These are phyloP conservation scores for Trematosphaeria pertusa DNA, from an alignment of 2,329 filamentous ascomycete species.

Conservation along the genomic window DNA sequence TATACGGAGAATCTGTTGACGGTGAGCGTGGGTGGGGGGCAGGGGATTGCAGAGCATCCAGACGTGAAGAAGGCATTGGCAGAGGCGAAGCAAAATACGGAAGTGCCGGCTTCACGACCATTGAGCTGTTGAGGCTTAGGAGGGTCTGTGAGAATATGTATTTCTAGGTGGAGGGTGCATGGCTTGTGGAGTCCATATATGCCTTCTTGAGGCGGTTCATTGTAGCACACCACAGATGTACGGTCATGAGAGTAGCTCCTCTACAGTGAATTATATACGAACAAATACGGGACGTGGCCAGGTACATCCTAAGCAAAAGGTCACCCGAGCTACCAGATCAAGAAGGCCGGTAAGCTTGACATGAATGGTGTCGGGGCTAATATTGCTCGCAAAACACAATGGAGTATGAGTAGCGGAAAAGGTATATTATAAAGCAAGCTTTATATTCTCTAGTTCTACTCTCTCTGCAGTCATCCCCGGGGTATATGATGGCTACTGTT, in stretches of 20 bases:
- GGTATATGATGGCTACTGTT: slow-evolving; percentile 2
- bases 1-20: slow-evolving; percentile 87
- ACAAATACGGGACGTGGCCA: too few species aligned
- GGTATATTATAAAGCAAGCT: too few species aligned
- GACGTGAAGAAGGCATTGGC: slow-evolving; percentile 49
- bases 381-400: too few species aligned
- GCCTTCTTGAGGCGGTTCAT: slow-evolving; percentile 1
- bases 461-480: too few species aligned
- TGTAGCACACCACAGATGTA: slow-evolving; percentile 13
- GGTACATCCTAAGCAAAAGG: too few species aligned
- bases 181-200: slow-evolving; percentile 10
- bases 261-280: too few species aligned
- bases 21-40: slow-evolving; percentile 58
- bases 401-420: too few species aligned
- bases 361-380: too few species aligned
- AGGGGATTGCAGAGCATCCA: slow-evolving; percentile 42
- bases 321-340: too few species aligned
- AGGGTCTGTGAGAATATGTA: slow-evolving; percentile 10
- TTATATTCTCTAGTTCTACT: too few species aligned
- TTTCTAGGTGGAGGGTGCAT: slow-evolving; percentile 13
- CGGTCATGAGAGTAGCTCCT: too few species aligned
- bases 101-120: slow-evolving; percentile 31
- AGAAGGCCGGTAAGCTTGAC: too few species aligned
- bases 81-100: slow-evolving; percentile 23
- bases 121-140: neutral